Conservation (phyloP, 169 alveolate species). For the Eimeria maxima region DNA sequence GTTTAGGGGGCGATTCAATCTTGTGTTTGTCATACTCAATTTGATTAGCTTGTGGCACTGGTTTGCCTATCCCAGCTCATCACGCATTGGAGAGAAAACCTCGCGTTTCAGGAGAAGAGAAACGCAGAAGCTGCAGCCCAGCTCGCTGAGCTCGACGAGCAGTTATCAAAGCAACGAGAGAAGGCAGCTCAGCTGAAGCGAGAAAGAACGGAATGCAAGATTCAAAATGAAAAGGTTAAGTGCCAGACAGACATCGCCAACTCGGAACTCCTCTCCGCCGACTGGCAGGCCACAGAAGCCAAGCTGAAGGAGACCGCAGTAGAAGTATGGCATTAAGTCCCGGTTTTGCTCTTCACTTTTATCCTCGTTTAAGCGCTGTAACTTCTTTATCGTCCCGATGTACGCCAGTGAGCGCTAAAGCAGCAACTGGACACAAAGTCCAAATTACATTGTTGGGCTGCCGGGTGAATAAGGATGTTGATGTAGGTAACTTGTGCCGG, state of each 20-base stretch:
- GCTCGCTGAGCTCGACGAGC: conserved; percentile 77
- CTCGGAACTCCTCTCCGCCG: conserved; percentile 86
- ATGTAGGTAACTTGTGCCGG: too few species aligned
- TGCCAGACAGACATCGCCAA: conserved; percentile 94
- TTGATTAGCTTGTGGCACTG: not conserved
- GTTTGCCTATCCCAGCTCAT: conserved; percentile 65
- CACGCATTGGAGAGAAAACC: conserved; percentile 96
- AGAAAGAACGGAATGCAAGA: conserved; percentile 89
- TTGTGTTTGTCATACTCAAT: not conserved
- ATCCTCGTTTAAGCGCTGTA: not conserved
- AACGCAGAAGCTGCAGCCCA: conserved; percentile 87
- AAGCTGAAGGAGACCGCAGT: conserved; percentile 3
- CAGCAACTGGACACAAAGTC: not conserved
- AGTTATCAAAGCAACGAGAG: conserved; percentile 90
- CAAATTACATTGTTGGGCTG: too few species aligned
- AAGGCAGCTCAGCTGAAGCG: conserved; percentile 88
- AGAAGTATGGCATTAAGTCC: not conserved
- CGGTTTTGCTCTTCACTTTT: not conserved
- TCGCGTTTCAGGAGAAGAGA: conserved; percentile 89
- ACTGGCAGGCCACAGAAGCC: conserved; percentile 77
- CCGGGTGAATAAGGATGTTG: too few species aligned
- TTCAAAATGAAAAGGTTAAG: conserved; percentile 87
- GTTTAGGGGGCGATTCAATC: not conserved
- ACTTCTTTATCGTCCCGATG: not conserved
- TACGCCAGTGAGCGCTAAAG: not conserved